Percentiles rank a stretch among this genome's conserved stretches.
Conservation (phyloP, 2,329 filamentous ascomycete species). For the Periconia sp. region DNA sequence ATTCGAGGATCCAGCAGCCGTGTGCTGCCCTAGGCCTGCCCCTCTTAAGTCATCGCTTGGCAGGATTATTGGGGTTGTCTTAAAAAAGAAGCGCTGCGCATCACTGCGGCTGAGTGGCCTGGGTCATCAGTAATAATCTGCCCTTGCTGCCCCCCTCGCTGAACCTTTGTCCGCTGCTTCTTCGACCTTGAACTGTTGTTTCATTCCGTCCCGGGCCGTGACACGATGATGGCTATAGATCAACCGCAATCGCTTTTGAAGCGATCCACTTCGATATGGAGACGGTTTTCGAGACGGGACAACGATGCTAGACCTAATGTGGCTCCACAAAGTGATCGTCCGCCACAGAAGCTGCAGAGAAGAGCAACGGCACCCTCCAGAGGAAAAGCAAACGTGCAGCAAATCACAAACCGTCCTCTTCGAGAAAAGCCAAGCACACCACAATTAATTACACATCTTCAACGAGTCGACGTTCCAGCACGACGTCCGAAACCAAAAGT, state of each 20-base stretch:
- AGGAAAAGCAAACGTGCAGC: slow-evolving; percentile 3
- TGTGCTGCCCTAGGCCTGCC: too few relatives aligned
- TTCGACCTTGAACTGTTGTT: slow-evolving; percentile 6
- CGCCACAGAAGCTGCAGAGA: background rate
- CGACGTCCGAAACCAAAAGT: background rate
- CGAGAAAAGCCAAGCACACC: background rate
- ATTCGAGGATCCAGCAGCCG: too few relatives aligned
- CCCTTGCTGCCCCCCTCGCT: too few relatives aligned
- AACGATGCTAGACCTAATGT: background rate
- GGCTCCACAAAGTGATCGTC: background rate
- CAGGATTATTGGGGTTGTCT: too few relatives aligned
- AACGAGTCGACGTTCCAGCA: slow-evolving; percentile 8
- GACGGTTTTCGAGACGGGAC: slow-evolving; percentile 11
- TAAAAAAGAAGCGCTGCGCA: too few relatives aligned
- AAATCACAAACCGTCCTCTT: background rate
- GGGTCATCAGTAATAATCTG: too few relatives aligned
- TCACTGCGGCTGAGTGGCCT: too few relatives aligned
- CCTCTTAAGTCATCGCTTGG: too few relatives aligned
- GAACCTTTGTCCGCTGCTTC: background rate
- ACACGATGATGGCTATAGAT: slow-evolving; percentile 9
- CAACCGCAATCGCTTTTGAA: slow-evolving; percentile 6
- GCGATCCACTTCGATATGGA: slow-evolving; percentile 10
- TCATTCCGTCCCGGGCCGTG: background rate
- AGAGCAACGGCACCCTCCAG: background rate
- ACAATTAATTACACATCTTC: slow-evolving; percentile 6